These are phyloP conservation scores for Fusarium vanettenii DNA, from an alignment of 2,329 filamentous ascomycete species.

Conservation along the genomic window DNA sequence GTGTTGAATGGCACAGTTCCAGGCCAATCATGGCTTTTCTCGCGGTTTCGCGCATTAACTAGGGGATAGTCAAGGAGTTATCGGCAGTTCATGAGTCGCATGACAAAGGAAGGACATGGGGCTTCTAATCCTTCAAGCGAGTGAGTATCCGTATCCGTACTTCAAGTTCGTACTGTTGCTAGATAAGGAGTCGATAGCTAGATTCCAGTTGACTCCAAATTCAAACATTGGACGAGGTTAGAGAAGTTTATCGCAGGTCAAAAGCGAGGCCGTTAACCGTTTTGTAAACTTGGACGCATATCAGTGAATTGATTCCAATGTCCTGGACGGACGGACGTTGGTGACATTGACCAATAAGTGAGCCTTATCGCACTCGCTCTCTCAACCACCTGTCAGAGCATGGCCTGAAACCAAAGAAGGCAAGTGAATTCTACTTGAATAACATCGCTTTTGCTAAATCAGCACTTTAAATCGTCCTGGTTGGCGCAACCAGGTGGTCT, in stretches of 20 bases:
- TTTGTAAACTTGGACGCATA: neutral
- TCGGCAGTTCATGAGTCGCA: neutral
- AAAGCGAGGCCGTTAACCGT: neutral
- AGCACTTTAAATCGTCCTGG: neutral
- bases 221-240: neutral
- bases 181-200: neutral
- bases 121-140: neutral
- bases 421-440: neutral
- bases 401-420: neutral
- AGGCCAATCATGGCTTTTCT: neutral
- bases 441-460: neutral
- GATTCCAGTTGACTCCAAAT: neutral
- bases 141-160: neutral
- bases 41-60: neutral
- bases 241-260: neutral
- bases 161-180: neutral
- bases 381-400: neutral
- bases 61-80: neutral
- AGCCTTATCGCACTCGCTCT: neutral
- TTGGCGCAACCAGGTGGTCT: constrained; percentile 9
- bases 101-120: neutral
- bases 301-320: neutral
- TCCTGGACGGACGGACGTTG: neutral
- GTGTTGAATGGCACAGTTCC: neutral
- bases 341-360: neutral